Percentiles rank a stretch among this genome's conserved stretches.
Evolutionary conservation across 2,329 filamentous ascomycete genomes (phyloP).

Genomic region (Penicillium occitanis): DNA sequence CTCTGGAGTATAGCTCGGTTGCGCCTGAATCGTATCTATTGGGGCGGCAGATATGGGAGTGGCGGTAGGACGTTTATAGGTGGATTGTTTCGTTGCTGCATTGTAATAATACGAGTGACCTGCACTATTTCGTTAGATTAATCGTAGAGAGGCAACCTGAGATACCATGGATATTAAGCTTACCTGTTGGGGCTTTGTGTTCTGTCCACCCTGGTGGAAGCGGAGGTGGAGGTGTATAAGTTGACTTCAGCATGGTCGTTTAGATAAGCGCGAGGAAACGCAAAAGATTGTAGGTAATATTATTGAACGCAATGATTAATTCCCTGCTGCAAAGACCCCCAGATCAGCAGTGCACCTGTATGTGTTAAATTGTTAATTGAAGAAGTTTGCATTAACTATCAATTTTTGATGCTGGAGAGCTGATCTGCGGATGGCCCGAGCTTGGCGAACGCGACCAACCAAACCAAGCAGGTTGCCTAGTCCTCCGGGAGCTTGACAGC

Average conservation of each 20-base stretch:
- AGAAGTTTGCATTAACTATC: conserved; percentile 8
- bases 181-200: conserved; percentile 79
- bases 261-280: background rate
- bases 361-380: background rate
- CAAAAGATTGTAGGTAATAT: too few species aligned
- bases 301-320: too few species aligned
- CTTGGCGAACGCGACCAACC: conserved; percentile 43
- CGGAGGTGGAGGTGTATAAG: conserved; percentile 66
- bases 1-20: conserved; percentile 34
- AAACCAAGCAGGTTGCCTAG: conserved; percentile 39
- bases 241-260: conserved; percentile 68
- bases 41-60: conserved; percentile 27
- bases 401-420: conserved; percentile 26
- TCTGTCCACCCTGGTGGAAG: conserved; percentile 86
- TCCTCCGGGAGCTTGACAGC: conserved; percentile 35
- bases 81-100: conserved; percentile 76
- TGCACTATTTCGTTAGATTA: conserved; percentile 31
- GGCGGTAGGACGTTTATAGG: conserved; percentile 72
- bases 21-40: conserved; percentile 43
- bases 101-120: conserved; percentile 91
- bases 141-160: conserved; percentile 14
- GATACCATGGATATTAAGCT: conserved; percentile 22
- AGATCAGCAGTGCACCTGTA: too few species aligned
- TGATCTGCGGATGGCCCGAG: conserved; percentile 37
- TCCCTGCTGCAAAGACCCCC: too few species aligned